phyloP scores from a whole-genome alignment of 1,284 basidiomycete genomes.

The Agaricales sp. region DNA sequence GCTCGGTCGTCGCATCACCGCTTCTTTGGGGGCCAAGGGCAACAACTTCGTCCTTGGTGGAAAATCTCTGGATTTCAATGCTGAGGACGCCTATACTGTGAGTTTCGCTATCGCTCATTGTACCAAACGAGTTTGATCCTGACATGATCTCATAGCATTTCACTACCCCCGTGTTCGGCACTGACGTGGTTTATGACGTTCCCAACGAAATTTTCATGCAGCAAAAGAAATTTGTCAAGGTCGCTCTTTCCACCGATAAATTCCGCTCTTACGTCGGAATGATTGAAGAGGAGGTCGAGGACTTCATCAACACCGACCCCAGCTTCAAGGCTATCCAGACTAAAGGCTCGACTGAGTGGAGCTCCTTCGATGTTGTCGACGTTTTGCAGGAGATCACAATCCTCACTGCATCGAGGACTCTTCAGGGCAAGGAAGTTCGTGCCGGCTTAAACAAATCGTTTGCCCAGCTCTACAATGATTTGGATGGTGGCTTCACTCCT shows the following conservation, averaged over 20 bases:
- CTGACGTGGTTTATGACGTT: constrained; percentile 96
- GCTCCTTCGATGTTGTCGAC: constrained; percentile 63
- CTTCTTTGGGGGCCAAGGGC: constrained; percentile 86
- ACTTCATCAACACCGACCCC: constrained; percentile 56
- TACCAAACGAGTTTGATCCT: constrained; percentile 6
- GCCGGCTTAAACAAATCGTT: constrained; percentile 74
- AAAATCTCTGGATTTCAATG: constrained; percentile 85
- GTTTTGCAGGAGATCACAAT: constrained; percentile 91
- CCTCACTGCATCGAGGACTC: constrained; percentile 84
- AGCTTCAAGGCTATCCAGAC: constrained; percentile 52
- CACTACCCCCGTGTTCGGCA: constrained; percentile 91
- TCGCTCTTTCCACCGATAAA: constrained; percentile 88
- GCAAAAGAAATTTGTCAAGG: constrained; percentile 97
- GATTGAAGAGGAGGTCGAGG: constrained; percentile 78
- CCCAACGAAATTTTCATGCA: constrained; percentile 98
- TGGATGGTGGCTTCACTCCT: constrained; percentile 90
- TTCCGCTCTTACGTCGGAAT: constrained; percentile 86
- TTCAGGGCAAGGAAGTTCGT: constrained; percentile 91
- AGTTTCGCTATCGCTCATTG: constrained; percentile 14
- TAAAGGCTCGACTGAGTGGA: constrained; percentile 62
- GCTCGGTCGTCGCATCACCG: constrained; percentile 84
- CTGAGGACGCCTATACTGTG: constrained; percentile 95
- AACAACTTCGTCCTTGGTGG: constrained; percentile 95
- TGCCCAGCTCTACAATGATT: constrained; percentile 79
- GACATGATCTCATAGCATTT: constrained; percentile 45